These are phyloP conservation scores for Epicoccum sorghinum DNA, from an alignment of 2,329 filamentous ascomycete genomes.

Conservation along the genomic window DNA sequence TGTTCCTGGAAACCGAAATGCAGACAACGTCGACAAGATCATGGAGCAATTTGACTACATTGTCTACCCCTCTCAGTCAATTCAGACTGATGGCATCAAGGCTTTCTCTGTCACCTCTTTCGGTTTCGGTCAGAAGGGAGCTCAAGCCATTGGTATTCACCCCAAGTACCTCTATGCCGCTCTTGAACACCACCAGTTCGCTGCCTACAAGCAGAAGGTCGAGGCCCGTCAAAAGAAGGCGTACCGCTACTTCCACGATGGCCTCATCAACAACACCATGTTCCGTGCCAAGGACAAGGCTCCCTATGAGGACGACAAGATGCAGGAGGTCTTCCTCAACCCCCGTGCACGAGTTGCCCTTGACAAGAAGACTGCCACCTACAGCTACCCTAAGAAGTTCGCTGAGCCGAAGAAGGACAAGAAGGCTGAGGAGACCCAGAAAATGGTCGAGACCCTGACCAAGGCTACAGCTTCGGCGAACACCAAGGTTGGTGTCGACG, in stretches of 20 bases:
- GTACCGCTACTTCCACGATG: constrained; percentile 98
- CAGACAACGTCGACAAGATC: constrained; percentile 92
- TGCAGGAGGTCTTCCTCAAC: constrained; percentile 89
- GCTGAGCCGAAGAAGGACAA: constrained; percentile 68
- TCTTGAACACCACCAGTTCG: constrained; percentile 85
- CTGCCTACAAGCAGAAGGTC: constrained; percentile 84
- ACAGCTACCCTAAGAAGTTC: constrained; percentile 66
- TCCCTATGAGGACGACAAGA: constrained; percentile 87
- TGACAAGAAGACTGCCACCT: constrained; percentile 84
- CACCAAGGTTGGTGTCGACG: constrained; percentile 90
- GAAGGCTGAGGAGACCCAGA: constrained; percentile 67
- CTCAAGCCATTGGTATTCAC: constrained; percentile 95
- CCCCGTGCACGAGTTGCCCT: constrained; percentile 83
- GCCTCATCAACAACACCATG: constrained; percentile 95
- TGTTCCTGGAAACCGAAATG: constrained; percentile 96
- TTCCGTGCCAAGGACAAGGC: constrained; percentile 94
- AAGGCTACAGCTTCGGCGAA: constrained; percentile 62
- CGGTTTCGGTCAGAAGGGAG: constrained; percentile 98
- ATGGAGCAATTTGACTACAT: constrained; percentile 99
- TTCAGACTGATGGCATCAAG: constrained; percentile 98
- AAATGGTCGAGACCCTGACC: constrained; percentile 79
- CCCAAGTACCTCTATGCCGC: constrained; percentile 94
- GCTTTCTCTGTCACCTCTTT: constrained; percentile 99
- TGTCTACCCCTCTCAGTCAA: constrained; percentile 91
- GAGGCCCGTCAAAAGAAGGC: constrained; percentile 96